These are phyloP conservation scores for sunflower (Helianthus annuus) DNA, from an alignment of 129 eudicot species.

Conservation along the genomic window DNA sequence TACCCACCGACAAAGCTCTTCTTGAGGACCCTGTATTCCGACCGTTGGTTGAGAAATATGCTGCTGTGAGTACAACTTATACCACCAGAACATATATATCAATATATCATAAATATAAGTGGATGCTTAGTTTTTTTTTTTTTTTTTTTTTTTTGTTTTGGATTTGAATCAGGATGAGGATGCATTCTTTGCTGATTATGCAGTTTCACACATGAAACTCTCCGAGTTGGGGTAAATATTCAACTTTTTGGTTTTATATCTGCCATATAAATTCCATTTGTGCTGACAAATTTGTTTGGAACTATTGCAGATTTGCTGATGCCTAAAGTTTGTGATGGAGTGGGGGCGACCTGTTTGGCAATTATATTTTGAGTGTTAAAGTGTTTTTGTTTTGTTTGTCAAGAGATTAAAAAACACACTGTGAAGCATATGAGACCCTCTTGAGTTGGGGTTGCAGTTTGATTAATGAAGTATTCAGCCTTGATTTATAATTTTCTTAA, in stretches of 20 bases:
- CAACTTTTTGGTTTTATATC: background rate
- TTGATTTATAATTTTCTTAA: background rate
- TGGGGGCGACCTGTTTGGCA: background rate
- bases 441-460: background rate
- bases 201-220: conserved; percentile 74
- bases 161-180: conserved; percentile 63
- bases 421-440: background rate
- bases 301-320: conserved; percentile 26
- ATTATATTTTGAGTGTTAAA: background rate
- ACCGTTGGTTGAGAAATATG: conserved; percentile 72
- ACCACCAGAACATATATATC: background rate
- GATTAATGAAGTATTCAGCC: conserved; percentile 9
- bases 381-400: conserved; percentile 7
- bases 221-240: conserved; percentile 71
- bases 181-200: conserved; percentile 80
- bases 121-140: conserved; percentile 2
- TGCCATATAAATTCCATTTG: background rate
- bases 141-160: background rate
- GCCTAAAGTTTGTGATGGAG: conserved; percentile 6
- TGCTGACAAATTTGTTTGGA: background rate
- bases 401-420: conserved; percentile 11
- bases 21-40: conserved; percentile 73
- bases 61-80: conserved; percentile 52
- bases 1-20: conserved; percentile 81
- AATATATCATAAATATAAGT: background rate